A percentile compares a stretch with the other conserved stretches of the same genome.
Conservation (phyloP, 495 filamentous ascomycete species). For the Talaromyces nanjingensis region DNA sequence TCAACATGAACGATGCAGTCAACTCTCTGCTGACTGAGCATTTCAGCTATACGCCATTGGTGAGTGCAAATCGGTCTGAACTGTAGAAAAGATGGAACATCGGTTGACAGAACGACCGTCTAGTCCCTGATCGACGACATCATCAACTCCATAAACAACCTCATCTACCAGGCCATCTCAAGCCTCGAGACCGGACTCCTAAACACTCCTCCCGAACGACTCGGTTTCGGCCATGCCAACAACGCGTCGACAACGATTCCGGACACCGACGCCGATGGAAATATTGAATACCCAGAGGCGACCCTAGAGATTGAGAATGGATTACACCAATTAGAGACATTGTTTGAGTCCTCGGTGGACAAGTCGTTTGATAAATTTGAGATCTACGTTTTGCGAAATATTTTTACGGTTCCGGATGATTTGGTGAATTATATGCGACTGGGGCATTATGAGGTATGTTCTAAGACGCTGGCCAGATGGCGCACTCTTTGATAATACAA, state of each 20-base stretch:
- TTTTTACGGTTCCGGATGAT: conserved; percentile 69
- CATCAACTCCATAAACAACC: conserved; percentile 88
- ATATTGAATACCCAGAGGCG: conserved; percentile 49
- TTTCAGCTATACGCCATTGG: conserved; percentile 87
- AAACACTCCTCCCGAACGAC: conserved; percentile 56
- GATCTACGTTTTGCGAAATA: conserved; percentile 80
- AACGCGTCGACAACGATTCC: conserved; percentile 36
- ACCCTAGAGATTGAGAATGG: conserved; percentile 82
- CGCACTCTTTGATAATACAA: neutral
- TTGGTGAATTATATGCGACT: conserved; percentile 71
- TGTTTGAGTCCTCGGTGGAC: conserved; percentile 77
- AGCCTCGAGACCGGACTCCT: conserved; percentile 76
- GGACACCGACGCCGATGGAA: conserved; percentile 48
- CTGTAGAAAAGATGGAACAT: neutral
- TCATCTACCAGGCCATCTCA: conserved; percentile 78
- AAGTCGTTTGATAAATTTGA: conserved; percentile 75
- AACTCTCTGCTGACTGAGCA: conserved; percentile 90
- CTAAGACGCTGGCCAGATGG: neutral
- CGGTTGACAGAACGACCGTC: neutral
- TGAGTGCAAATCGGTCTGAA: conserved; percentile 34
- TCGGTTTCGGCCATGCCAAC: conserved; percentile 60
- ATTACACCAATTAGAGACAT: conserved; percentile 84
- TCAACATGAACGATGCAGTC: conserved; percentile 39
- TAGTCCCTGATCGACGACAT: conserved; percentile 94
- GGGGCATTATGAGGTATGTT: conserved; percentile 72